These are phyloP conservation scores for Ophiobolus disseminans DNA, from an alignment of 2,329 filamentous ascomycete species.

Conservation along the genomic window DNA sequence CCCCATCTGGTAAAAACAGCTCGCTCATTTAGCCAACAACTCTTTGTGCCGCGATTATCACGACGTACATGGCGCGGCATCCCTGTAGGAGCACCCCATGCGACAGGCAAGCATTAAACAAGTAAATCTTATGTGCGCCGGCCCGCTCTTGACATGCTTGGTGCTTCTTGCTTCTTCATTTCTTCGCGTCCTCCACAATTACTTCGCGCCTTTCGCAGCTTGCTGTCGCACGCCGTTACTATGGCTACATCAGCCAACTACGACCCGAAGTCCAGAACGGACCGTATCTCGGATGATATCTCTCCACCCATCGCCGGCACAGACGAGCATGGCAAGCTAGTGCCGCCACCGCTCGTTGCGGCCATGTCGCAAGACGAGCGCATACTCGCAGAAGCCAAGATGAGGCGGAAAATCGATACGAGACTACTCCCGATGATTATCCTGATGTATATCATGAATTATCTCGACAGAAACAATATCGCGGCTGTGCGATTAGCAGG, in stretches of 20 bases:
- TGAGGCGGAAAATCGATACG: constrained; percentile 74
- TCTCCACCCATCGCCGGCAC: constrained; percentile 12
- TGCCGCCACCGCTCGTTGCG: constrained; percentile 44
- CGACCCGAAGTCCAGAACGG: constrained; percentile 29
- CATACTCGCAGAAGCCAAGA: constrained; percentile 59
- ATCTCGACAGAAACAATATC: constrained; percentile 69
- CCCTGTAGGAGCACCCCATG: constrained; percentile 2
- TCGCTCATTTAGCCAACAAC: neutral
- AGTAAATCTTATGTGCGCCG: constrained; percentile 20
- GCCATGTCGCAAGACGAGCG: constrained; percentile 62
- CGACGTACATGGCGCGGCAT: constrained; percentile 14
- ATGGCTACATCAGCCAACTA: constrained; percentile 27
- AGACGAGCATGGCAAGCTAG: constrained; percentile 31
- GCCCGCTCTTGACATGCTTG: constrained; percentile 5
- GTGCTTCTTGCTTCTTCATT: constrained; percentile 4
- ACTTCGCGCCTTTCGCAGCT: too few relatives aligned
- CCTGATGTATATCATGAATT: constrained; percentile 79
- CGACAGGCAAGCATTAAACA: constrained; percentile 22
- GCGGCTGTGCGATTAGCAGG: constrained; percentile 69
- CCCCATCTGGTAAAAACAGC: constrained; percentile 12
- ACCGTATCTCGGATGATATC: constrained; percentile 36
- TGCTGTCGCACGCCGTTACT: constrained; percentile 5
- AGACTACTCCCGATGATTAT: constrained; percentile 73
- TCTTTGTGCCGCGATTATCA: neutral
- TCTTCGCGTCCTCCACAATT: constrained; percentile 6